Evolutionary conservation across 805 yeast genomes (phyloP).

Genomic region (Saturnispora besseyi): DNA sequence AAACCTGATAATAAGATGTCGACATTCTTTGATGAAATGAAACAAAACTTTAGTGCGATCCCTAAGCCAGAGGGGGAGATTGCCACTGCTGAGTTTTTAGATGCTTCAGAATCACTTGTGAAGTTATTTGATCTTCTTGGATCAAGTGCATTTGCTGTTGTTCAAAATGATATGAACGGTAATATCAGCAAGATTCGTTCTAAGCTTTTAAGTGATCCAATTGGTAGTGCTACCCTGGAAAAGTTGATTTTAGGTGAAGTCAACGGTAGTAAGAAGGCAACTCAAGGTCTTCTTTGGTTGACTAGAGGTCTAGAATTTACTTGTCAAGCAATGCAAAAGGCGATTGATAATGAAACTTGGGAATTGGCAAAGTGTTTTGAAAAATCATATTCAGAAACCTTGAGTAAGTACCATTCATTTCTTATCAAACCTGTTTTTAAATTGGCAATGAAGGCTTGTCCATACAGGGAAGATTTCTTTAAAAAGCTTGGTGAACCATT

Average conservation of each 20-base stretch:
- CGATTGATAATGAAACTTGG: constrained; percentile 48
- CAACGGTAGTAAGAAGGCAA: constrained; percentile 55
- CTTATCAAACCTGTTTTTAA: constrained; percentile 80
- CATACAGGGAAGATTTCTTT: constrained; percentile 80
- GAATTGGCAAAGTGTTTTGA: constrained; percentile 76
- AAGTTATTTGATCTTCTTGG: constrained; percentile 78
- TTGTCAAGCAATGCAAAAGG: constrained; percentile 81
- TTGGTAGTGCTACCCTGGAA: constrained; percentile 58
- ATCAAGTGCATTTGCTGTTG: constrained; percentile 75
- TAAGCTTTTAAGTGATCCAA: constrained; percentile 58
- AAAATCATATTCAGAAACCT: constrained; percentile 73
- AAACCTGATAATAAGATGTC: background rate
- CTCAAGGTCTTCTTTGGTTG: constrained; percentile 87
- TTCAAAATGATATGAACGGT: constrained; percentile 82
- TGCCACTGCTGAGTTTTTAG: constrained; percentile 66
- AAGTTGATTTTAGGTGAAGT: constrained; percentile 68
- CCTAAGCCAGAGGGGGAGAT: constrained; percentile 54
- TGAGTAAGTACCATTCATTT: constrained; percentile 74
- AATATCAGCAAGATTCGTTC: constrained; percentile 69
- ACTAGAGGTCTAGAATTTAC: constrained; percentile 82
- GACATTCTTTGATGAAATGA: constrained; percentile 66
- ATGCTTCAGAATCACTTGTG: constrained; percentile 77
- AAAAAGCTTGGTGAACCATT: constrained; percentile 72
- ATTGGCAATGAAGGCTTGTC: constrained; percentile 92
- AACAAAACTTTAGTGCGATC: constrained; percentile 68